Evolutionary conservation across 2,329 filamentous ascomycete genomes (phyloP).

Genomic region (Rasamsonia emersonii): DNA sequence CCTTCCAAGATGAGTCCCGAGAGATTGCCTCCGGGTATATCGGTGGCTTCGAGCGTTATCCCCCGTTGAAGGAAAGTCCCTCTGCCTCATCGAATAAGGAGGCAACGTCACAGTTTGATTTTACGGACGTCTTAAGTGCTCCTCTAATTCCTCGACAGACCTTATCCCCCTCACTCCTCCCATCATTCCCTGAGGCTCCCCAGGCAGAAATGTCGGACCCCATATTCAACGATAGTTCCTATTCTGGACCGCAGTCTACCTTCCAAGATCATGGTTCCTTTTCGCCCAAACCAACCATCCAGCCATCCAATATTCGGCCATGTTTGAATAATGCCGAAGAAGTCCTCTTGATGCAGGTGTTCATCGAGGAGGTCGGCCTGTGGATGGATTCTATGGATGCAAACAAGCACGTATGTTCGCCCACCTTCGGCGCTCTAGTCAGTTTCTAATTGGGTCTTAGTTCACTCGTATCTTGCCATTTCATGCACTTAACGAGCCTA

Average conservation of each 20-base stretch:
- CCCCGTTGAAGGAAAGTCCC: conserved; percentile 41
- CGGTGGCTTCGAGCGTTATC: conserved; percentile 68
- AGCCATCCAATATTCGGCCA: conserved; percentile 43
- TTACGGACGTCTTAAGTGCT: conserved; percentile 21
- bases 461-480: conserved; percentile 81
- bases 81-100: conserved; percentile 14
- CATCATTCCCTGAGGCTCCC: conserved; percentile 37
- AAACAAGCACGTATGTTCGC: conserved; percentile 56
- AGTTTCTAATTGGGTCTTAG: conserved; percentile 22
- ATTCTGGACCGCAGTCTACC: conserved; percentile 16
- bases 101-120: conserved; percentile 18
- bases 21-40: conserved; percentile 84
- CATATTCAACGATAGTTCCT: conserved; percentile 18
- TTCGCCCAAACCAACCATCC: conserved; percentile 31
- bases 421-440: not conserved
- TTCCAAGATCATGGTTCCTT: conserved; percentile 22
- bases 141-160: conserved; percentile 37
- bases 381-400: conserved; percentile 94
- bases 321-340: conserved; percentile 69
- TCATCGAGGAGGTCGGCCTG: conserved; percentile 77
- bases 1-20: conserved; percentile 81
- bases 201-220: conserved; percentile 24
- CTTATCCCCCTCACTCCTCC: conserved; percentile 43
- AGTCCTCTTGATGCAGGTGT: conserved; percentile 82
- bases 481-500: conserved; percentile 69